A percentile compares a stretch with the other conserved stretches of the same genome.
These are phyloP conservation scores for Botrytis medusae DNA, from an alignment of 2,329 filamentous ascomycete genomes.

Conservation along the genomic window DNA sequence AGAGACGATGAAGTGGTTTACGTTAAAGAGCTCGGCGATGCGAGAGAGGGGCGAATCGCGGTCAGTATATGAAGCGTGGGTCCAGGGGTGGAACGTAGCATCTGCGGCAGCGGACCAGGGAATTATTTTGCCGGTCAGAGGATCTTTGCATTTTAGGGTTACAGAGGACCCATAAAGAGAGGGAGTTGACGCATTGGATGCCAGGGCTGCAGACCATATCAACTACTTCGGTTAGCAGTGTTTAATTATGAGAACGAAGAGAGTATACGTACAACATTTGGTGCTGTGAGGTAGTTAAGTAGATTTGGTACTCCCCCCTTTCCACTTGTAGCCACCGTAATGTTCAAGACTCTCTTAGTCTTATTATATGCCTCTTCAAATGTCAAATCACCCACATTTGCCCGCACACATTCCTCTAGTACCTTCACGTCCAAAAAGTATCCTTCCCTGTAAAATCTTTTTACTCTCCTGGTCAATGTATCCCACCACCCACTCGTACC, in stretches of 20 bases:
- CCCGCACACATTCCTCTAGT: conserved; percentile 78
- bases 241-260: background rate
- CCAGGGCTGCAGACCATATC: conserved; percentile 60
- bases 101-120: conserved; percentile 55
- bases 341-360: conserved; percentile 86
- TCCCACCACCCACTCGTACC: conserved; percentile 43
- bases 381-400: conserved; percentile 84
- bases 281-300: conserved; percentile 89
- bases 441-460: conserved; percentile 70
- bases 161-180: conserved; percentile 52
- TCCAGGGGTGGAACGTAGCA: conserved; percentile 56
- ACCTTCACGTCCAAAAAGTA: conserved; percentile 82
- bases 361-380: conserved; percentile 89
- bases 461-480: conserved; percentile 65
- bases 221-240: conserved; percentile 42
- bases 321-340: conserved; percentile 77
- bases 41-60: conserved; percentile 58
- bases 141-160: conserved; percentile 62
- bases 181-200: conserved; percentile 53
- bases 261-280: conserved; percentile 73
- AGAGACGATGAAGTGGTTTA: conserved; percentile 90
- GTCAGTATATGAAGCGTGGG: conserved; percentile 54
- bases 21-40: conserved; percentile 67
- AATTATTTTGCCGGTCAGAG: conserved; percentile 55
- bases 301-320: conserved; percentile 77